phyloP scores from a whole-genome alignment of 495 filamentous ascomycete genomes.

The Neurospora tetraspora region DNA sequence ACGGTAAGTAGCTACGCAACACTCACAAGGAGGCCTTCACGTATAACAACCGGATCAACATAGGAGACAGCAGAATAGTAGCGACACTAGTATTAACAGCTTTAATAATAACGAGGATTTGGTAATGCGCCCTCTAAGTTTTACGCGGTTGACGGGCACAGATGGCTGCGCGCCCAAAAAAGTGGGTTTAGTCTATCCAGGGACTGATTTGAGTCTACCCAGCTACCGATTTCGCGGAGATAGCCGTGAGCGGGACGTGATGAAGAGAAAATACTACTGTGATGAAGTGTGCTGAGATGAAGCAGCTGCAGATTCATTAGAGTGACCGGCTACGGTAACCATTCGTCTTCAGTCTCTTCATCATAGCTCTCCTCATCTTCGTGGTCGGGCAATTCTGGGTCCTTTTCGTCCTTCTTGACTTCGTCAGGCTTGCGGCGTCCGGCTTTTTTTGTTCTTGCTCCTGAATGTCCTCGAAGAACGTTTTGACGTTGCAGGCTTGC shows the following conservation, averaged over 20 bases:
- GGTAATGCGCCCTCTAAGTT: no score
- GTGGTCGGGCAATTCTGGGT: neutral
- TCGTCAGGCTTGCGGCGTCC: neutral
- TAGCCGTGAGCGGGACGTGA: neutral
- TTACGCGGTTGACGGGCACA: no score
- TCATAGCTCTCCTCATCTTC: neutral
- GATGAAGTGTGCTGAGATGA: neutral
- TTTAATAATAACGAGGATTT: no score
- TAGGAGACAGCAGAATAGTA: no score
- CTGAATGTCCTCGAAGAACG: neutral
- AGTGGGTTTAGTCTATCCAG: no score
- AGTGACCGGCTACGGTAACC: neutral
- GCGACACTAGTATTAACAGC: no score
- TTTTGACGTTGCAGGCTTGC: neutral
- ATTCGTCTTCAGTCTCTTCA: neutral
- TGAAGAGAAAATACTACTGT: neutral
- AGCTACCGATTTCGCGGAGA: no score
- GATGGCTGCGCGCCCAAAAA: no score
- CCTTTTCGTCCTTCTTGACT: neutral
- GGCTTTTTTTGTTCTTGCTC: neutral
- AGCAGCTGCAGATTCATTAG: neutral
- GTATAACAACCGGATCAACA: no score
- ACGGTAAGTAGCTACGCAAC: no score
- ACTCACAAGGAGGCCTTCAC: no score
- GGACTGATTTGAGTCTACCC: no score